Base-by-base conservation (phyloP, 2,329 filamentous ascomycete genomes). In the Stemphylium vesicarium region DNA sequence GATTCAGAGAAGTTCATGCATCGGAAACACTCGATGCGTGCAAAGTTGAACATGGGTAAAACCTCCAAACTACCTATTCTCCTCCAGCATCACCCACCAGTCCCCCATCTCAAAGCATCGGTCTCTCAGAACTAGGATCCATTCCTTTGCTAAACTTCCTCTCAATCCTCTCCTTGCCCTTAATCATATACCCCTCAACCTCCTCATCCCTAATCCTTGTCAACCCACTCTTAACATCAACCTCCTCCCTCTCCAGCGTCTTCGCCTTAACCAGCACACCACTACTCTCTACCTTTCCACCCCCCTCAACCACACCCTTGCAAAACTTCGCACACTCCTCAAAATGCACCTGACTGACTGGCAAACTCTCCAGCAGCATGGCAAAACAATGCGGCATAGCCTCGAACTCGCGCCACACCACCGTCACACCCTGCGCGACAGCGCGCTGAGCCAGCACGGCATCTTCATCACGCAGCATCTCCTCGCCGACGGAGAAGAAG, bases 351-450 rank as follows among this genome's bases (percentile, higher is more conserved):
- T 65, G 53, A 6, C 69, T 63, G 0, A 59, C 72, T 3, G 59
- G 43, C 2, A 74, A 50, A 1, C 60, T 52, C n/a, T 78, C 77
- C 4, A 81, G 55, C 50, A 82, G 55, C 74, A 80, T 74, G 0
- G 68, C 74, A 61, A 82, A 94, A 63, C 85, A 86, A 75, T 93
- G 90, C 49, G 91, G 89, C 90, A 94, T 94, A 3, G 85, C 88
- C 71, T 92, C 87, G 70, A 87, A 95, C 75, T 91, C 85, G 70
- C 90, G 85, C 65, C 87, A 89, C 3, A 85, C 80, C 0, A 93
- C 84, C 0, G 66, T 68, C 0, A 88, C 87, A 4, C 84, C 85
- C 40, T 89, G 84, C 7, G 65, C 60, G 13, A 79, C 78, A 10
- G 90, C 78, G 35, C 81, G 80, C 36, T 77, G 74, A 0, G 87